These are phyloP conservation scores for Penicillium occitanis DNA, from an alignment of 2,329 filamentous ascomycete genomes.

Conservation along the genomic window DNA sequence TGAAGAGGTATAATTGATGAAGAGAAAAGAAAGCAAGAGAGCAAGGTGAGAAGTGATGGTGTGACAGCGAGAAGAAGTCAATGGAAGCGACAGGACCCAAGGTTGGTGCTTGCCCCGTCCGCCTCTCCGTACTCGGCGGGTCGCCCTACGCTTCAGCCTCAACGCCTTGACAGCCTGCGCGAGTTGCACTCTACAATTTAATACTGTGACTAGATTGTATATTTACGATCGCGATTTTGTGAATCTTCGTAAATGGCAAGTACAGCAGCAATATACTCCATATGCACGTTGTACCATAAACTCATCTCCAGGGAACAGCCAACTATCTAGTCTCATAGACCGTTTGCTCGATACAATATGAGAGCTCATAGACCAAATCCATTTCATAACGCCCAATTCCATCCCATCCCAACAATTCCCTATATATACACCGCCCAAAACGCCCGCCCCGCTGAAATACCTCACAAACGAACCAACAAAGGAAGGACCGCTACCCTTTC, in stretches of 20 bases:
- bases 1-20: background rate
- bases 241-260: no score
- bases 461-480: conserved; percentile 6
- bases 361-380: background rate
- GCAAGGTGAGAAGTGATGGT: background rate
- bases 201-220: background rate
- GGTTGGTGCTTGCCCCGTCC: conserved; percentile 5
- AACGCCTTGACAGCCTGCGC: background rate
- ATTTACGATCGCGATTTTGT: background rate
- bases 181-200: background rate
- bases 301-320: background rate
- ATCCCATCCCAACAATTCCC: background rate
- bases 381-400: background rate
- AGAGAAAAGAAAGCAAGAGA: background rate
- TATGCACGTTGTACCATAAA: background rate
- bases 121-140: conserved; percentile 7
- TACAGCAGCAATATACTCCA: background rate
- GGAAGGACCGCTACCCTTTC: conserved; percentile 56
- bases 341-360: no score
- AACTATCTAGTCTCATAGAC: no score
- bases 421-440: conserved; percentile 1
- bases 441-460: conserved; percentile 3
- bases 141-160: background rate
- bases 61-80: conserved; percentile 14
- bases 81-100: conserved; percentile 18